Evolutionary conservation across 2,329 filamentous ascomycete species (phyloP).

Genomic region (Talaromyces sp.): DNA sequence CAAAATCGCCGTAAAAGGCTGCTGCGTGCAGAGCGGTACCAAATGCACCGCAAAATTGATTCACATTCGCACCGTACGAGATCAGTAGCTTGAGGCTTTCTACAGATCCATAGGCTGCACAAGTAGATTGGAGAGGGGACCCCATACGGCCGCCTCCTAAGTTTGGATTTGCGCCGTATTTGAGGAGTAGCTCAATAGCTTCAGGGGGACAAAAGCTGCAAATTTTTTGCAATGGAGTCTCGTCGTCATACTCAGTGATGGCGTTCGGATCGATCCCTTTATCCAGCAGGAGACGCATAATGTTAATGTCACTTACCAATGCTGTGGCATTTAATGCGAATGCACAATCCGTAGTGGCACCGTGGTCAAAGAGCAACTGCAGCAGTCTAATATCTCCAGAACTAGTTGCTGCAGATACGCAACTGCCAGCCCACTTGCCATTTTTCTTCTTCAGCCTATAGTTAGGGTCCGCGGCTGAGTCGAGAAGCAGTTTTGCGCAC

Average conservation of each 20-base stretch:
- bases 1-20: constrained; percentile 1
- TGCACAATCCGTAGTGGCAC: neutral
- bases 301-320: neutral
- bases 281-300: neutral
- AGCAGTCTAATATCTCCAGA: neutral
- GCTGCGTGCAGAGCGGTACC: constrained; percentile 8
- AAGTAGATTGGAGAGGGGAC: constrained; percentile 1
- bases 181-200: neutral
- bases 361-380: constrained; percentile 1
- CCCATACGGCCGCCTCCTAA: neutral
- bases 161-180: neutral
- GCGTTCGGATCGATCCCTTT: constrained; percentile 7
- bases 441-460: neutral
- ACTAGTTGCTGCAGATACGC: neutral
- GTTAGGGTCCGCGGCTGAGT: neutral
- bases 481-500: neutral
- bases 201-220: neutral
- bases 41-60: neutral
- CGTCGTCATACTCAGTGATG: neutral
- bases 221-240: constrained; percentile 2
- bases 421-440: neutral
- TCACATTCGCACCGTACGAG: constrained; percentile 4
- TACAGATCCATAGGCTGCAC: neutral
- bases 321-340: neutral
- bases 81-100: constrained; percentile 1